phyloP scores from a whole-genome alignment of 2,329 filamentous ascomycete genomes.

The Hypomyces rosellus region DNA sequence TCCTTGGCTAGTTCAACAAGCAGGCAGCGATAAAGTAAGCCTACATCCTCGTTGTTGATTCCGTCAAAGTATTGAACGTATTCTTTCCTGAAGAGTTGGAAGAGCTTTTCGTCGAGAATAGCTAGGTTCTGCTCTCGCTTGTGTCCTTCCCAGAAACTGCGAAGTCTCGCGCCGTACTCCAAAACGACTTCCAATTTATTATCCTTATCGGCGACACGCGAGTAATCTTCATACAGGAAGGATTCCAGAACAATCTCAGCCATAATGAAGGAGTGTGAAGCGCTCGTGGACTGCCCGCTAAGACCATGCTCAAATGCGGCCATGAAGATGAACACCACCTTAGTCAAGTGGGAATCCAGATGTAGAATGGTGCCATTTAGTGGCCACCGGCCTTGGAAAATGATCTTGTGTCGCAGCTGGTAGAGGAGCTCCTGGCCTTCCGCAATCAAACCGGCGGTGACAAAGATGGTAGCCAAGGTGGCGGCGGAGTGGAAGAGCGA shows the following conservation, averaged over 20 bases:
- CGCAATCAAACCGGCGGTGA: conserved; percentile 32
- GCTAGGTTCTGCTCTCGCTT: conserved; percentile 27
- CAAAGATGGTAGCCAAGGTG: conserved; percentile 40
- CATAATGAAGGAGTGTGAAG: conserved; percentile 32
- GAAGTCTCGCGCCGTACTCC: neutral
- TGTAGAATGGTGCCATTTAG: conserved; percentile 34
- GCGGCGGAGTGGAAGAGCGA: conserved; percentile 44
- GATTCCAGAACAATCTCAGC: conserved; percentile 16
- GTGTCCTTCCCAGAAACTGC: neutral
- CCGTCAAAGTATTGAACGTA: conserved; percentile 23
- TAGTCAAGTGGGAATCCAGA: conserved; percentile 28
- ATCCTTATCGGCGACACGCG: neutral
- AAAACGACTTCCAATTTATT: neutral
- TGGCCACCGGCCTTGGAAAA: conserved; percentile 31
- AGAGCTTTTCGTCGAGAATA: conserved; percentile 32
- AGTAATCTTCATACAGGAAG: neutral
- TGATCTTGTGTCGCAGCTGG: conserved; percentile 44
- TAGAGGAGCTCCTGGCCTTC: conserved; percentile 38
- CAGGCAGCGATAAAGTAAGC: conserved; percentile 35
- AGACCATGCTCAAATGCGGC: conserved; percentile 38
- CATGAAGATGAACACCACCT: conserved; percentile 37
- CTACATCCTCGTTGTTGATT: conserved; percentile 24
- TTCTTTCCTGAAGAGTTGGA: conserved; percentile 30
- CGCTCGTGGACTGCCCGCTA: conserved; percentile 22
- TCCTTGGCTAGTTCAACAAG: conserved; percentile 32